Conservation (phyloP, 1,139 yeast species). For the Hansenula sp. region DNA sequence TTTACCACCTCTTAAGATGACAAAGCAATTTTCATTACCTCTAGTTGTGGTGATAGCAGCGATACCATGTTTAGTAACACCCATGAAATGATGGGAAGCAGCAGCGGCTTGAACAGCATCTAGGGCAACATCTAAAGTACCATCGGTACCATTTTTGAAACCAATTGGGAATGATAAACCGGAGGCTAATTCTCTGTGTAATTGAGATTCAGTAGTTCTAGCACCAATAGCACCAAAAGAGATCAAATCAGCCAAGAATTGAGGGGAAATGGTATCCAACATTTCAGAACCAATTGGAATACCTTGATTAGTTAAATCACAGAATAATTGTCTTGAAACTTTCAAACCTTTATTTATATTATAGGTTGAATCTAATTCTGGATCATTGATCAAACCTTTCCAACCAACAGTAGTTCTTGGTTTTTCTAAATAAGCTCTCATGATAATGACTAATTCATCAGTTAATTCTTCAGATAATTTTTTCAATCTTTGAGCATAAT, state of each 20-base stretch:
- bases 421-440: constrained; percentile 97
- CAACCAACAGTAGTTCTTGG: constrained; percentile 99
- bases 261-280: constrained; percentile 99
- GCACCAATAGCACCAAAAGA: constrained; percentile 99
- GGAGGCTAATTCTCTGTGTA: constrained; percentile 95
- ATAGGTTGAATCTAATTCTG: constrained; percentile 88
- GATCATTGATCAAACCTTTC: constrained; percentile 98
- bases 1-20: constrained; percentile 94
- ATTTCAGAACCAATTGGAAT: constrained; percentile 95
- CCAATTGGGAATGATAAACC: constrained; percentile 98
- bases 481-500: constrained; percentile 73
- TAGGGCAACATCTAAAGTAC: constrained; percentile 86
- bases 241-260: constrained; percentile 84
- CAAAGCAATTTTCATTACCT: constrained; percentile 87
- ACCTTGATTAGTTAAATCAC: constrained; percentile 71
- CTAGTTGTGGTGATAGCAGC: constrained; percentile 95
- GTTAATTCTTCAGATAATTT: constrained; percentile 63
- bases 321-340: constrained; percentile 80
- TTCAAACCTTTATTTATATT: constrained; percentile 94
- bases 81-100: constrained; percentile 92
- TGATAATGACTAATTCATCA: constrained; percentile 75
- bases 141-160: constrained; percentile 98
- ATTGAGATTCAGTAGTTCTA: constrained; percentile 96
- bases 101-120: constrained; percentile 94
- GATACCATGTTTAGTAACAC: constrained; percentile 93